Percentiles rank a stretch among this genome's conserved stretches.
phyloP scores from a whole-genome alignment of 2,329 filamentous ascomycete species.

The Xylariaceae sp. region DNA sequence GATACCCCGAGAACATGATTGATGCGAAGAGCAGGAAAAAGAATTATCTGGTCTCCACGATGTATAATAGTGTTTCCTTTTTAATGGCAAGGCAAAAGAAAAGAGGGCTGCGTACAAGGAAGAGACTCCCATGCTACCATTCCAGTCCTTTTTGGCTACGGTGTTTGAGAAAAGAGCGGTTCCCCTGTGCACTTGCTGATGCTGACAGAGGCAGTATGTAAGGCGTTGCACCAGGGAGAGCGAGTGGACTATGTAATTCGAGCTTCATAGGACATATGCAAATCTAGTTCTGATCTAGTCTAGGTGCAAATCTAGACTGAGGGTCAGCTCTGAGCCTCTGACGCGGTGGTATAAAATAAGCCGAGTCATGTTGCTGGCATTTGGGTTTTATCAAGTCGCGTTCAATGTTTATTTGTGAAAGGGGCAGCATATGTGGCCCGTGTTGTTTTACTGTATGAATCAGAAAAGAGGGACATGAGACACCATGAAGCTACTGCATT shows the following conservation, averaged over 20 bases:
- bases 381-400: no score
- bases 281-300: no score
- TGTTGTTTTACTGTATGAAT: no score
- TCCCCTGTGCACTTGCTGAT: conserved; percentile 1
- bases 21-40: neutral
- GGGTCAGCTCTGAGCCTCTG: no score
- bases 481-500: no score
- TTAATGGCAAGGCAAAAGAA: neutral
- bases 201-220: neutral
- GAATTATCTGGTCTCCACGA: neutral
- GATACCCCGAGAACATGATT: conserved; percentile 19
- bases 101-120: neutral
- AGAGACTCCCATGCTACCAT: conserved; percentile 4
- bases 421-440: no score
- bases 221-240: neutral
- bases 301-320: no score
- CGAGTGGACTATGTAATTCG: neutral
- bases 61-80: conserved; percentile 14
- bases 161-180: conserved; percentile 13
- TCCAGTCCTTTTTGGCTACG: conserved; percentile 5
- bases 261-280: no score
- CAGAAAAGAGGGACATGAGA: no score
- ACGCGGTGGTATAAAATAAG: no score
- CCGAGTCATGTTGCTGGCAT: no score
- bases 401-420: no score